These are phyloP conservation scores for Phialocephala subalpina DNA, from an alignment of 2,329 filamentous ascomycete genomes.

Conservation along the genomic window DNA sequence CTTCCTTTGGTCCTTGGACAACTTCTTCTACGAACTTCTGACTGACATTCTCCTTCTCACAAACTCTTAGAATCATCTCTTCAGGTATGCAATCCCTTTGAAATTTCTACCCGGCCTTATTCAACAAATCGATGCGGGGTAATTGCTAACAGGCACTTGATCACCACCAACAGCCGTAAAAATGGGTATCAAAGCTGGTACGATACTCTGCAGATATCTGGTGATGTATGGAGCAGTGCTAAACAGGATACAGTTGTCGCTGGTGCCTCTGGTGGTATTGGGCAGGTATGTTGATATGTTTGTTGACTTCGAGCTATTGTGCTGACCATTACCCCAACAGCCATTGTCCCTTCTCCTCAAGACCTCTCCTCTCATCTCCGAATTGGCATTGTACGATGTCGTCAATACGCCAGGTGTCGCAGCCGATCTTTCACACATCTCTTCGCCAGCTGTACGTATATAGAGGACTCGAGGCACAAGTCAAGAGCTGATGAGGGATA, in stretches of 20 bases:
- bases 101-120: constrained; percentile 2
- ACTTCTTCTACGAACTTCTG: constrained; percentile 4
- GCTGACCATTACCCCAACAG: constrained; percentile 55
- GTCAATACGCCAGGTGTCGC: constrained; percentile 98
- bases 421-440: constrained; percentile 97
- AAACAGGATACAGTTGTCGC: constrained; percentile 70
- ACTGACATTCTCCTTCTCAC: constrained; percentile 17
- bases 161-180: constrained; percentile 37
- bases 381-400: constrained; percentile 98
- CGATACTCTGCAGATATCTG: constrained; percentile 33
- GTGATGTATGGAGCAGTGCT: constrained; percentile 9
- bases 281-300: constrained; percentile 71
- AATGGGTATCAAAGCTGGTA: constrained; percentile 70
- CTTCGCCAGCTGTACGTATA: constrained; percentile 78
- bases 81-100: constrained; percentile 29
- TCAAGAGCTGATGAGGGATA: constrained; percentile 45
- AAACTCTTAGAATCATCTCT: constrained; percentile 21
- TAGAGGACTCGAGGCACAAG: constrained; percentile 32
- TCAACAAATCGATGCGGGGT: constrained; percentile 36
- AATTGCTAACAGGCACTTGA: constrained; percentile 33
- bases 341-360: constrained; percentile 97
- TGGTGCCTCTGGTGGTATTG: constrained; percentile 97
- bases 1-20: constrained; percentile 17
- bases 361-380: constrained; percentile 84
- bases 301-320: constrained; percentile 5